Conservation (phyloP, 345 rosid species). For the Murraya koenigii region DNA sequence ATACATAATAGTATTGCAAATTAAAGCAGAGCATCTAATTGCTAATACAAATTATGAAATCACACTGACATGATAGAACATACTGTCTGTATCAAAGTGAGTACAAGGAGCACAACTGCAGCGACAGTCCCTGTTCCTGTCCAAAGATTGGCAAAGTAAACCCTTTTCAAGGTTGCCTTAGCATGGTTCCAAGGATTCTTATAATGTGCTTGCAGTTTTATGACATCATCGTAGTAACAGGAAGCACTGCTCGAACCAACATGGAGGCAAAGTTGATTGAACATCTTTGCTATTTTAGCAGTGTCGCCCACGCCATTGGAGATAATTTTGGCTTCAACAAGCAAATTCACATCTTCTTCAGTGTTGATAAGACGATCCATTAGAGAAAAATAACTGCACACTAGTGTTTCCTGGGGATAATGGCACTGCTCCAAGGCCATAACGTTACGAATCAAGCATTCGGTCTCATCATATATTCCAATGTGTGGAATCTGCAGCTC, state of each 20-base stretch:
- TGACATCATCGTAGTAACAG: background rate
- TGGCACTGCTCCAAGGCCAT: slow-evolving; percentile 21
- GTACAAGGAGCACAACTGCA: slow-evolving; percentile 6
- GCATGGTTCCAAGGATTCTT: background rate
- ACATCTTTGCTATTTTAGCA: slow-evolving; percentile 6
- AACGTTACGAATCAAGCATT: slow-evolving; percentile 14
- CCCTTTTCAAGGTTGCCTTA: background rate
- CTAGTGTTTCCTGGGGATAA: no score
- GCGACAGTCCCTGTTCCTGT: slow-evolving; percentile 11
- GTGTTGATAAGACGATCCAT: background rate
- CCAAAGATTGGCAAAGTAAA: slow-evolving; percentile 18
- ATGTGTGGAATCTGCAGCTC: background rate
- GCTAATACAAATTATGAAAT: no score
- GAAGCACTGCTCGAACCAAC: background rate
- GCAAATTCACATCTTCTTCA: slow-evolving; percentile 18
- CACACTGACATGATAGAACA: no score
- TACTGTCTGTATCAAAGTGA: background rate
- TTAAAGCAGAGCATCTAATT: no score
- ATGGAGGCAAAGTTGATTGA: slow-evolving; percentile 11
- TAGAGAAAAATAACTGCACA: slow-evolving; percentile 2
- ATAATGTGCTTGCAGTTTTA: background rate
- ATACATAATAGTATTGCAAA: no score
- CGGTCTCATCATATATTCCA: background rate
- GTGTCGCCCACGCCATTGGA: background rate
- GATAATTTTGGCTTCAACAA: slow-evolving; percentile 7